A percentile compares a stretch with the other conserved stretches of the same genome.
These are phyloP conservation scores for Chloranthus sessilifolius DNA, from an alignment of 164 flowering plant genomes.

Conservation along the genomic window DNA sequence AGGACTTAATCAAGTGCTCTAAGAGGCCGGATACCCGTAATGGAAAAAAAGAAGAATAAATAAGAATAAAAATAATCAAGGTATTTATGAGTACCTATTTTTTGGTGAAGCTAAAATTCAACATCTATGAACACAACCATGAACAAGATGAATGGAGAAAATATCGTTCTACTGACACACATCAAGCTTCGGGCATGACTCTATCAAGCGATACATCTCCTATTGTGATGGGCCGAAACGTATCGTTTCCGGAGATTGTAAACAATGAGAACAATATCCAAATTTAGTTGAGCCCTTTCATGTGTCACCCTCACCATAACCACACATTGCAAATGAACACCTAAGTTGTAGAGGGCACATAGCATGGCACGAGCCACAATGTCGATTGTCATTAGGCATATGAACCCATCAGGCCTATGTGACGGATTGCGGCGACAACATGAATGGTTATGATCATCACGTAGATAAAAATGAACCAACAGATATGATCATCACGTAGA, in stretches of 20 bases:
- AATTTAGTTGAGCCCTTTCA: not conserved
- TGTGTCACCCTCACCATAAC: conserved; percentile 20
- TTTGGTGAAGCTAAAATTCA: no score
- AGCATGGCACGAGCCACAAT: conserved; percentile 30
- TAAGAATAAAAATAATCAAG: no score
- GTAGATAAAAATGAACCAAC: no score
- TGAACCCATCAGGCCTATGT: not conserved
- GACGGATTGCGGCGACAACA: conserved; percentile 4
- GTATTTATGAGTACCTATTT: no score
- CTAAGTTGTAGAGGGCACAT: conserved; percentile 17
- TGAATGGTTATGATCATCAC: no score
- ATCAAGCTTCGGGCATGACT: not conserved
- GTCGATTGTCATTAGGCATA: conserved; percentile 15
- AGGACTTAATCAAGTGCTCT: no score
- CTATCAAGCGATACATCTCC: not conserved
- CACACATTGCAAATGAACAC: conserved; percentile 29
- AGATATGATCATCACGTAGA: conserved; percentile 3
- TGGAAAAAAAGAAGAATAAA: no score
- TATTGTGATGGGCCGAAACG: not conserved
- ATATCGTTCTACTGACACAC: no score
- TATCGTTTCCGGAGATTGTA: not conserved
- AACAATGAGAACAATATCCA: not conserved
- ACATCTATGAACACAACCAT: no score
- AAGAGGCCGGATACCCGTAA: no score
- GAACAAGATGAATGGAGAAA: no score